Base-by-base conservation (phyloP, 306 rosid species). In the Pterocarpus santalinus region DNA sequence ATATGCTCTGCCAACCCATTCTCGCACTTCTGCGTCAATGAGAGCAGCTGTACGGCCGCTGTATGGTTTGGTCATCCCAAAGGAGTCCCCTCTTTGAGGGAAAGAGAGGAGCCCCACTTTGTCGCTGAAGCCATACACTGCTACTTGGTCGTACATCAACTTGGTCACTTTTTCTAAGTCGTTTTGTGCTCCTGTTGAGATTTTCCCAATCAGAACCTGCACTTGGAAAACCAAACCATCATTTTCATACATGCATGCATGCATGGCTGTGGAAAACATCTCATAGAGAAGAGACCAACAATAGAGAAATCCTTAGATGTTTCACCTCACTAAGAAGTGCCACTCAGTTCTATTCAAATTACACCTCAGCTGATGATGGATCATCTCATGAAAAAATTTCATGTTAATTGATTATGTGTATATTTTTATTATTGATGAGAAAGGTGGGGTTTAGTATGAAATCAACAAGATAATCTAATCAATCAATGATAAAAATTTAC, bases 111-210 rank as follows among this genome's bases (percentile, higher is more conserved):
- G 96, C 5, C 98, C 99, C 32, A 95, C 99, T 82, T 93, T 95
- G 13, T 91, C 96, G 5, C 99, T 95, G 36, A 95, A 95, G 22
- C 99, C 99, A 55, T 93, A 93, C 9, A 93, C 88, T 17, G 98
- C 96, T 5, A 95, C 99, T 87, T 95, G 99, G 22, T 94, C 98
- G 72, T 95, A 93, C 9, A 97, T 93, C 97, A 95, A 84, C 89
- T 91, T 91, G 15, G 99, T 95, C 79, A 95, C 99, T 81, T 93
- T 95, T 83, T 95, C 97, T 86, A 95, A 86, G 83, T 95, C 98
- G 12, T 95, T 90, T 81, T 95, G 98, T 39, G 99, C 99, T 51
- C 99, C 99, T 0, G 98, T 95, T 4, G 99, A 91, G 53, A 95
- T 93, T 84, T 57, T 90, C 62, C 99, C 99, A 22, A 93, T 65